phyloP scores from a whole-genome alignment of 805 yeast genomes.

The Lachancea fermentati region DNA sequence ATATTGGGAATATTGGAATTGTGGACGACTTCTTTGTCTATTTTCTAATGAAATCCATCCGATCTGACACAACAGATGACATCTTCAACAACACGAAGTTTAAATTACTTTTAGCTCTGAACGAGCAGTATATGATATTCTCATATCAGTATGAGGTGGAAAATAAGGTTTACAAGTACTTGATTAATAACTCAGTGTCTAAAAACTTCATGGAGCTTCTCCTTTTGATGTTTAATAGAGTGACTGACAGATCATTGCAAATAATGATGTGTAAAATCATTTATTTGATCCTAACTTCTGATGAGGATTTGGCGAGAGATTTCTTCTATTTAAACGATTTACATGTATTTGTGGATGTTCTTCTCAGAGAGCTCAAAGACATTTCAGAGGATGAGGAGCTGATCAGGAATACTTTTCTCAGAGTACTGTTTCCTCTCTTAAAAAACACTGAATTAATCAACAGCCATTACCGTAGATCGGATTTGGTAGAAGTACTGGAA shows the following conservation, averaged over 20 bases:
- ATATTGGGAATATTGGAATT: conserved; percentile 35
- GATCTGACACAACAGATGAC: conserved; percentile 44
- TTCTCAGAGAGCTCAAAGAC: conserved; percentile 72
- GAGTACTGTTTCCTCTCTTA: conserved; percentile 69
- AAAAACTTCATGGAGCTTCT: conserved; percentile 61
- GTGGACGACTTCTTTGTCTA: conserved; percentile 43
- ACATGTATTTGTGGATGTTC: conserved; percentile 75
- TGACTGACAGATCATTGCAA: conserved; percentile 62
- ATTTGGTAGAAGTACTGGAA: conserved; percentile 45
- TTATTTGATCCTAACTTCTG: conserved; percentile 63
- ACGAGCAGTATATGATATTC: conserved; percentile 82
- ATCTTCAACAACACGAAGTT: conserved; percentile 62
- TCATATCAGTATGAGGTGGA: conserved; percentile 30
- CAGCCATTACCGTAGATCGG: conserved; percentile 53
- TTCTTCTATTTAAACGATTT: conserved; percentile 78
- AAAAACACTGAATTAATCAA: conserved; percentile 54
- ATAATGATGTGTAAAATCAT: conserved; percentile 75
- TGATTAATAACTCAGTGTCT: conserved; percentile 41
- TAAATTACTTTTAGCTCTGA: conserved; percentile 64
- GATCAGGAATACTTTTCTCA: conserved; percentile 61
- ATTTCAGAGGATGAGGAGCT: conserved; percentile 54
- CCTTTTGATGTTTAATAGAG: conserved; percentile 70
- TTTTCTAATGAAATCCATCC: conserved; percentile 42
- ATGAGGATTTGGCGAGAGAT: conserved; percentile 48
- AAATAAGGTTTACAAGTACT: conserved; percentile 51